A percentile compares a stretch with the other conserved stretches of the same genome.
These are phyloP conservation scores for Penicillium arizonense DNA, from an alignment of 495 filamentous ascomycete genomes.

Conservation along the genomic window DNA sequence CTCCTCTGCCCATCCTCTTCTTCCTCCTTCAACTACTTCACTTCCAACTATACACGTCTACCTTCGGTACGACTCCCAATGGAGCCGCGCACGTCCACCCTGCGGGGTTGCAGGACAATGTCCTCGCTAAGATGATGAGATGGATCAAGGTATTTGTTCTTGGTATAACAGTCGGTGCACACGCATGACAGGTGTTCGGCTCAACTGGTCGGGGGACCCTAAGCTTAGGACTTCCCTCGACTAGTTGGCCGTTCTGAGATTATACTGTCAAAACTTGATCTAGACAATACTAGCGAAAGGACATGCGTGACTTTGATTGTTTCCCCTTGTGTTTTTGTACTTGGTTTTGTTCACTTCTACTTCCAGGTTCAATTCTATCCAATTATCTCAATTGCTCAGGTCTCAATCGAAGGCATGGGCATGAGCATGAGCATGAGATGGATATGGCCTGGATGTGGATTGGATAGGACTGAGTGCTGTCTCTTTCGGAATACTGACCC, in stretches of 20 bases:
- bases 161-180: conserved; percentile 49
- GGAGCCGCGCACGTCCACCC: conserved; percentile 30
- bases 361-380: background rate
- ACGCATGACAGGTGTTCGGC: conserved; percentile 62
- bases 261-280: conserved; percentile 77
- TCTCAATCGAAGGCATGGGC: conserved; percentile 24
- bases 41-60: conserved; percentile 8
- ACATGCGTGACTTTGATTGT: conserved; percentile 65
- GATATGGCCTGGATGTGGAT: background rate
- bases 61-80: conserved; percentile 40
- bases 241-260: conserved; percentile 55
- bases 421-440: conserved; percentile 25
- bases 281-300: conserved; percentile 84
- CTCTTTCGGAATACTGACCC: conserved; percentile 18
- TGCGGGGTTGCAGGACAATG: conserved; percentile 17
- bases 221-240: background rate
- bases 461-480: background rate
- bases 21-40: background rate
- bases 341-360: conserved; percentile 14
- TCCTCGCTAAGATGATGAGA: conserved; percentile 34
- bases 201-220: conserved; percentile 9
- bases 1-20: background rate
- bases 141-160: conserved; percentile 59
- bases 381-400: conserved; percentile 16
- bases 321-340: conserved; percentile 31